Conservation (phyloP, 306 rosid species). For the Vachellia collinsii region DNA sequence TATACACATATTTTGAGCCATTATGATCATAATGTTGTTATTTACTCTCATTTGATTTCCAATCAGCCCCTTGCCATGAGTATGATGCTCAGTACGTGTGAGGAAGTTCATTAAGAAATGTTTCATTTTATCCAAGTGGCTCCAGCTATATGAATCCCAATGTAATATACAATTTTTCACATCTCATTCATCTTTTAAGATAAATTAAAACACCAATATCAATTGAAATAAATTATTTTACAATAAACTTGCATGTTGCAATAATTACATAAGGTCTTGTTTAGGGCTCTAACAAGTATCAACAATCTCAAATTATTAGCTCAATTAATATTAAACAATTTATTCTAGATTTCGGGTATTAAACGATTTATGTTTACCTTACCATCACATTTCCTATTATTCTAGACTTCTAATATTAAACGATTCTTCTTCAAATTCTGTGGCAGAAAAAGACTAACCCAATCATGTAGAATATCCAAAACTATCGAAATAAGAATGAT, state of each 20-base stretch:
- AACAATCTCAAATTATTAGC: background rate
- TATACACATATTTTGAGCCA: slow-evolving; percentile 13
- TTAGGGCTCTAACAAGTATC: background rate
- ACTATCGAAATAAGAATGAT: background rate
- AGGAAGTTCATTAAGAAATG: slow-evolving; percentile 14
- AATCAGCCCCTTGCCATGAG: slow-evolving; percentile 22
- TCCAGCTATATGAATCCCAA: slow-evolving; percentile 1
- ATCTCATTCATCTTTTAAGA: background rate
- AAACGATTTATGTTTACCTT: background rate
- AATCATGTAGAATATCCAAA: background rate
- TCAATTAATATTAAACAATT: background rate
- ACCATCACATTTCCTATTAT: background rate
- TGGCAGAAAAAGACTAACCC: background rate
- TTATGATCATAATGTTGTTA: background rate
- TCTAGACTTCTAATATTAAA: background rate
- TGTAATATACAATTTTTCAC: background rate
- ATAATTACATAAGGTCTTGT: background rate
- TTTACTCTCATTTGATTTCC: slow-evolving; percentile 16
- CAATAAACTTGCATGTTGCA: background rate
- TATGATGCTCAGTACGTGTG: slow-evolving; percentile 24
- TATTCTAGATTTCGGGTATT: no score
- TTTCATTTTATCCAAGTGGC: slow-evolving; percentile 9
- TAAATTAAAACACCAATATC: background rate
- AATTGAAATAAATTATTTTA: background rate
- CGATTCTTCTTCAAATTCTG: background rate